Percentiles rank a stretch among this genome's conserved stretches.
These are phyloP conservation scores for Venturia oleaginea DNA, from an alignment of 2,329 filamentous ascomycete species.

Conservation along the genomic window DNA sequence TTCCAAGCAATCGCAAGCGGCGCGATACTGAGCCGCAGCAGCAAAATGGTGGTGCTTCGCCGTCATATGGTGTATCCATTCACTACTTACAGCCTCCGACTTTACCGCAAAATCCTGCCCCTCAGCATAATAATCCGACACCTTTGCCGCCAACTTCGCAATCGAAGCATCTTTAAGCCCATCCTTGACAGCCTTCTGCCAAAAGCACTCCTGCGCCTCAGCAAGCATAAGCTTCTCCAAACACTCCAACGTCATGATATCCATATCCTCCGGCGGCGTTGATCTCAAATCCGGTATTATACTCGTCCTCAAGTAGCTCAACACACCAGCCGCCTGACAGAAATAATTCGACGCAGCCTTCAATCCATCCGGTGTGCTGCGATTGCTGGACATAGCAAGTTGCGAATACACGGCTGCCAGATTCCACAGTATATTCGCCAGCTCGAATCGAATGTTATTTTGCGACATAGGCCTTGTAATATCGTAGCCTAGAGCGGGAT, in stretches of 20 bases:
- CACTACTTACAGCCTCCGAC: constrained; percentile 79
- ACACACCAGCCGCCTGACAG: constrained; percentile 74
- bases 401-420: constrained; percentile 90
- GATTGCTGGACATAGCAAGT: constrained; percentile 71
- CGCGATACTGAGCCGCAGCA: constrained; percentile 85
- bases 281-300: constrained; percentile 76
- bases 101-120: constrained; percentile 80
- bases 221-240: constrained; percentile 77
- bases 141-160: constrained; percentile 79
- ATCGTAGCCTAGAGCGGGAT: constrained; percentile 86
- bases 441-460: constrained; percentile 68
- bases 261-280: constrained; percentile 91
- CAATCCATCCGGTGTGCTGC: constrained; percentile 69
- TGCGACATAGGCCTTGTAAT: constrained; percentile 59
- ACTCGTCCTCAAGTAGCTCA: constrained; percentile 65
- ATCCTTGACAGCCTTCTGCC: constrained; percentile 94
- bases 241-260: constrained; percentile 74
- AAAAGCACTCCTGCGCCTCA: constrained; percentile 95
- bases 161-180: constrained; percentile 87
- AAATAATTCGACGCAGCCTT: constrained; percentile 87
- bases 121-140: constrained; percentile 81
- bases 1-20: constrained; percentile 83
- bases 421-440: constrained; percentile 89
- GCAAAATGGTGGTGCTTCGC: constrained; percentile 98
- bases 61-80: constrained; percentile 97